Base-by-base conservation (phyloP, 176 grass and related monocot genomes). In the Raddia distichophylla region DNA sequence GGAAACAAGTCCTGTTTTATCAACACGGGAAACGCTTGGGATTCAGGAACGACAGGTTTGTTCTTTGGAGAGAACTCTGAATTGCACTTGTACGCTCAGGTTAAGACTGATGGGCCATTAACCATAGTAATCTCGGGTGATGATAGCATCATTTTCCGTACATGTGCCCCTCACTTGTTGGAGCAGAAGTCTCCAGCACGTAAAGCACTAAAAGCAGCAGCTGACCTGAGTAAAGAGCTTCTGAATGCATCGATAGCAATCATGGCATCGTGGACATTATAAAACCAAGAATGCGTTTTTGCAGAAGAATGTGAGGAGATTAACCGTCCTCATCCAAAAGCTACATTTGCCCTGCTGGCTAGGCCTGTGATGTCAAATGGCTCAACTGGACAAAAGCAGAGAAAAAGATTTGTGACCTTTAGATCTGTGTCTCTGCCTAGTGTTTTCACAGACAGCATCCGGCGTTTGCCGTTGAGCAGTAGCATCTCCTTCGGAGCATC, bases 361-460 rank as follows among this genome's bases (percentile, higher is more conserved):
- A 61, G 54, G 76, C 27, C 6, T 12, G n/a, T 22, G 47, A 77
- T 9, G 66, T 77, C 78, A 82, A 77, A 73, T 22, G 73, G 78
- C 58, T 73, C 73, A 89, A 58, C 66, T 19, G 16, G 78, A 82
- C 66, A 77, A 89, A 85, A 77, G 78, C 50, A 72, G 49, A 43
- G 70, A 81, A 69, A 81, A 33, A 18, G 77, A 80, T 81, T 19
- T 71, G 64, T 71, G 48, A 64, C 71, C 68, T 16, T 47, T 17
- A 58, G 84, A 45, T 51, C 15, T 74, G 54, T 44, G 20, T 73
- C 32, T 65, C 45, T 13, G 19, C 33, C 60, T 60, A 17, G 34
- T 69, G 54, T 75, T 85, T 80, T 71, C 17, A 67, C 67, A 22
- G 60, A n/a, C 27, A 19, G 12, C 69, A 37, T 3, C 8, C 53